A percentile compares a stretch with the other conserved stretches of the same genome.
Conservation (phyloP, 768 basidiomycete species). For the Termitomyces sp. region DNA sequence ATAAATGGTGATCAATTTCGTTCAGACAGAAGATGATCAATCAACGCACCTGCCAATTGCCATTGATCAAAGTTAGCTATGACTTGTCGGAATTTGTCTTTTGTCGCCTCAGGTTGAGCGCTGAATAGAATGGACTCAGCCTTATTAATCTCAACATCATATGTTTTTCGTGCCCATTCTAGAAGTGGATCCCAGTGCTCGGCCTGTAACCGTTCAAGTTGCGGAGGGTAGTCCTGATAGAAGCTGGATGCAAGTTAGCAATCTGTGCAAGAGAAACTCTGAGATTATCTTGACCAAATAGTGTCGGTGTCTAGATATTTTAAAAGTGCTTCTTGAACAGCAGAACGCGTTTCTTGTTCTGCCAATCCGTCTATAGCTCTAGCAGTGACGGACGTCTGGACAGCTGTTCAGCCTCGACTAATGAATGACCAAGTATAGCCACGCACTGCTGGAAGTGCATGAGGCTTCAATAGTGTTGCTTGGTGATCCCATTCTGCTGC, state of each 20-base stretch:
- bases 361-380: slow-evolving; percentile 79
- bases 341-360: slow-evolving; percentile 45
- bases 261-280: neutral
- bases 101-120: slow-evolving; percentile 66
- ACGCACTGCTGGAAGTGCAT: slow-evolving; percentile 84
- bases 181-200: slow-evolving; percentile 87
- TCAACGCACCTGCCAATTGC: slow-evolving; percentile 77
- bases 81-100: slow-evolving; percentile 48
- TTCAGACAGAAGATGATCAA: neutral
- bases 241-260: slow-evolving; percentile 45
- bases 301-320: slow-evolving; percentile 94
- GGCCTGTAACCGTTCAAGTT: slow-evolving; percentile 71
- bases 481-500: slow-evolving; percentile 98
- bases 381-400: slow-evolving; percentile 85
- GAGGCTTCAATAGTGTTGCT: slow-evolving; percentile 76
- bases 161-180: slow-evolving; percentile 67
- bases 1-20: neutral
- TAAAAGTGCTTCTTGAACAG: slow-evolving; percentile 66
- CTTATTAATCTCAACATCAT: slow-evolving; percentile 59
- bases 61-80: slow-evolving; percentile 68
- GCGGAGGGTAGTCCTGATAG: slow-evolving; percentile 70
- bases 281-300: slow-evolving; percentile 53
- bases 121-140: slow-evolving; percentile 69
- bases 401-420: neutral
- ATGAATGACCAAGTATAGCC: neutral